Conservation (phyloP, 2,329 filamentous ascomycete species). For the Penicillium sp. region DNA sequence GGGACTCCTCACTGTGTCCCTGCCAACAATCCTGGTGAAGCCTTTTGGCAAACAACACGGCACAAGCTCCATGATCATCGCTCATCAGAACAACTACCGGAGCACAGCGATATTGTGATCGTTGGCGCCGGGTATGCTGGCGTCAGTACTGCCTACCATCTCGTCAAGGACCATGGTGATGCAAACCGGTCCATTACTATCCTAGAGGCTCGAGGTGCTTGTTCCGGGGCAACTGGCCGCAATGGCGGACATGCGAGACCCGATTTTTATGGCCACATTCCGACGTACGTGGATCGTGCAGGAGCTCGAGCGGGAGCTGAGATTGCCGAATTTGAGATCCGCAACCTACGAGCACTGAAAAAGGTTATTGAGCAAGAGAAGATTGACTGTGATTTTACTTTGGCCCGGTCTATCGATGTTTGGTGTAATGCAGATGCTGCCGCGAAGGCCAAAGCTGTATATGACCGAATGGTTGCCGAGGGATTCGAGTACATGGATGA, state of each 20-base stretch:
- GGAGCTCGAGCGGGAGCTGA: constrained; percentile 43
- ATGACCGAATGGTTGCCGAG: constrained; percentile 33
- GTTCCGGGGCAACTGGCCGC: constrained; percentile 49
- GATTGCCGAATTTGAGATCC: constrained; percentile 46
- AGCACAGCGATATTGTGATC: constrained; percentile 48
- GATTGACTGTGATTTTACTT: constrained; percentile 50
- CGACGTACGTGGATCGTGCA: constrained; percentile 38
- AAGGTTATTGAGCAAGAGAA: constrained; percentile 44
- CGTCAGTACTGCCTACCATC: constrained; percentile 48
- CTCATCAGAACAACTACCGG: constrained; percentile 43
- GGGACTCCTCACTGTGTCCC: constrained; percentile 13
- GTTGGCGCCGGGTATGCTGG: constrained; percentile 54
- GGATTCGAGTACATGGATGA: constrained; percentile 37
- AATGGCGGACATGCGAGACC: constrained; percentile 52
- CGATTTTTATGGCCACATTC: constrained; percentile 46
- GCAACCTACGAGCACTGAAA: constrained; percentile 47
- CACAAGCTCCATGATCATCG: constrained; percentile 45
- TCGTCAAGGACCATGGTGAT: constrained; percentile 30
- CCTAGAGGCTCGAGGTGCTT: constrained; percentile 45
- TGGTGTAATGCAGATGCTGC: constrained; percentile 41
- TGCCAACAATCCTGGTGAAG: constrained; percentile 10
- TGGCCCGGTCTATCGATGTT: constrained; percentile 48
- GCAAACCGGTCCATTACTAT: constrained; percentile 37
- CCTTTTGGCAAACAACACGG: constrained; percentile 48
- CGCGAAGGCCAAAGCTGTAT: constrained; percentile 29